phyloP scores from a whole-genome alignment of 106 monocot species.

The Amphibolis antarctica region DNA sequence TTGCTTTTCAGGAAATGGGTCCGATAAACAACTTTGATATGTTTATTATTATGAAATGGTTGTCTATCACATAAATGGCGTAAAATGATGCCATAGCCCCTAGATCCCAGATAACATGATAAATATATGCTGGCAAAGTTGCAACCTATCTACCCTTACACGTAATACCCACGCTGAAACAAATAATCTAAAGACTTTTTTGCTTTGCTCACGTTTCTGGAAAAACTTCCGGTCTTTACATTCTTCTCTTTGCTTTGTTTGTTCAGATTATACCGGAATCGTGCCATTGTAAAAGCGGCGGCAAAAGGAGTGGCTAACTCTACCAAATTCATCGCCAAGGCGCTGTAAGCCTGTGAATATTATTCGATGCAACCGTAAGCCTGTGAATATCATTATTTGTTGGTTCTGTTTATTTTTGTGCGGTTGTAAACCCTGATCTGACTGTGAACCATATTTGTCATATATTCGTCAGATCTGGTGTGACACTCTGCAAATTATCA shows the following conservation, averaged over 20 bases:
- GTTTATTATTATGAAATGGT: too few species aligned
- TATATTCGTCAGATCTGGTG: too few species aligned
- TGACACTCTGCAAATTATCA: too few species aligned
- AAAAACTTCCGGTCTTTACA: background rate
- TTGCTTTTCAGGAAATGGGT: background rate
- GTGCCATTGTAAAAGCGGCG: slow-evolving; percentile 50
- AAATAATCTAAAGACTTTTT: too few species aligned
- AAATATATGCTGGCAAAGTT: too few species aligned
- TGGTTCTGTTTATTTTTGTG: background rate
- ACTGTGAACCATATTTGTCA: too few species aligned
- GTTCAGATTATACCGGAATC: slow-evolving; percentile 53
- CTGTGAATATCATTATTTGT: background rate
- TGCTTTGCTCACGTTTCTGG: background rate
- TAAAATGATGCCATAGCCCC: too few species aligned
- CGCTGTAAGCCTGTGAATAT: background rate
- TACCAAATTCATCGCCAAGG: slow-evolving; percentile 40
- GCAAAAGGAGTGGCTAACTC: slow-evolving; percentile 39
- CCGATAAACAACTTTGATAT: background rate
- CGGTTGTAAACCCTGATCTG: background rate
- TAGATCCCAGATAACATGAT: too few species aligned
- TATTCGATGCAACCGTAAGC: background rate
- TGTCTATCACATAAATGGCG: too few species aligned
- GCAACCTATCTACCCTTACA: too few species aligned
- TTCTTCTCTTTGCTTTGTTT: background rate
- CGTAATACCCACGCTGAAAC: too few species aligned